Conservation (phyloP, 108 stramenopile species). For the Skeletonema costatum region DNA sequence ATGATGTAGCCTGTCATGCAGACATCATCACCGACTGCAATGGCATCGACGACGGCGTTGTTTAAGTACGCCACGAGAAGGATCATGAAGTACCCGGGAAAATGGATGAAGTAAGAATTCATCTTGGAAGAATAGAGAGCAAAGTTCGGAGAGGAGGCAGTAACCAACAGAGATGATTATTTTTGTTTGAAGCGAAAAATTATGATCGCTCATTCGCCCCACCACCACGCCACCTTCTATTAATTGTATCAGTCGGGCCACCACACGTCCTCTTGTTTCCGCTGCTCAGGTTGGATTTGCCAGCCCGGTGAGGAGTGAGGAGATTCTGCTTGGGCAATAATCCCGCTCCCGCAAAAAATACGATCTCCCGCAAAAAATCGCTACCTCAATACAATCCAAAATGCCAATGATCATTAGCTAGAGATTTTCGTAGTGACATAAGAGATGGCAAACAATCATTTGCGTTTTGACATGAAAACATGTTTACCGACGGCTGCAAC, state of each 20-base stretch:
- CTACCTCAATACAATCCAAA: no score
- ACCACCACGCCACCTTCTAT: neutral
- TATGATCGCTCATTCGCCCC: no score
- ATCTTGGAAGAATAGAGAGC: neutral
- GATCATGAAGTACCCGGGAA: neutral
- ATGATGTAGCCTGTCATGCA: slow-evolving; percentile 42
- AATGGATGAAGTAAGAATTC: neutral
- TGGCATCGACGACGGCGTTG: neutral
- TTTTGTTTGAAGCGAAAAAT: no score
- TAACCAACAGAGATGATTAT: no score
- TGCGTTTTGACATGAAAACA: no score
- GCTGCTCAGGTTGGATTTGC: neutral
- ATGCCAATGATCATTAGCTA: no score
- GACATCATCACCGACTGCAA: slow-evolving; percentile 32
- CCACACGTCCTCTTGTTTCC: neutral
- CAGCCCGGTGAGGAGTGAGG: no score
- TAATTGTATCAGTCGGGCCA: neutral
- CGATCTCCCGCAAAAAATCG: neutral
- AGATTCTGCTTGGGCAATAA: neutral
- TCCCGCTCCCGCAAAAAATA: neutral
- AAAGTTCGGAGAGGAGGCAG: neutral
- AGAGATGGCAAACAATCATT: no score
- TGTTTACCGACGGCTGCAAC: neutral
- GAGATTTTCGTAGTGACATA: no score
- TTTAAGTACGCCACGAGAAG: neutral